A percentile compares a stretch with the other conserved stretches of the same genome.
Conservation (phyloP, 768 basidiomycete genomes). For the Boletellus ananiceps region DNA sequence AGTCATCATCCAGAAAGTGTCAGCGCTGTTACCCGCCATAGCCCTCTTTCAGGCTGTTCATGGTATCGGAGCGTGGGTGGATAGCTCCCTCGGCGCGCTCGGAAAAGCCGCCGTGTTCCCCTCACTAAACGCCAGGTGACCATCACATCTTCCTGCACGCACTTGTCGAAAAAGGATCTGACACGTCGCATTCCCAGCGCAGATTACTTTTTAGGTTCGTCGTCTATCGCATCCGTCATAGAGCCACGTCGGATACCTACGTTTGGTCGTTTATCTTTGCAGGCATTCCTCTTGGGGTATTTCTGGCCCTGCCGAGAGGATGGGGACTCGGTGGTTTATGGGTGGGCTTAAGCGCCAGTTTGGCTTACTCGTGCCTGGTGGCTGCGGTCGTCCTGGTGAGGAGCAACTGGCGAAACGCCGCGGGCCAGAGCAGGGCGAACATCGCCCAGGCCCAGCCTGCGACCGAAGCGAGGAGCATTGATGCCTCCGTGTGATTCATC, state of each 20-base stretch:
- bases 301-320: conserved; percentile 14
- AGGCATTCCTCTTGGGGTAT: conserved; percentile 34
- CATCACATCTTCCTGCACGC: background rate
- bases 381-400: conserved; percentile 17
- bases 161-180: background rate
- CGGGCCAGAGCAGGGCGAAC: background rate
- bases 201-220: conserved; percentile 32
- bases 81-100: conserved; percentile 14
- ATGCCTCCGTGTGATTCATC: background rate
- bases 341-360: conserved; percentile 20
- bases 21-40: conserved; percentile 45
- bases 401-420: conserved; percentile 14
- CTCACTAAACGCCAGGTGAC: conserved; percentile 21
- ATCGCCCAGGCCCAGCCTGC: background rate
- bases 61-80: conserved; percentile 19
- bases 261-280: background rate
- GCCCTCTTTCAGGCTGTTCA: conserved; percentile 24
- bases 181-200: conserved; percentile 5
- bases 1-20: conserved; percentile 41
- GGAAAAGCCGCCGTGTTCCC: conserved; percentile 23
- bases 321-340: conserved; percentile 27
- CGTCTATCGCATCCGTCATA: background rate
- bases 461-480: background rate
- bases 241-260: background rate
- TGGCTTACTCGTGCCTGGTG: conserved; percentile 18